Evolutionary conservation across 352 stramenopile species (phyloP), one percentile per base, ranked within the genome.

Genomic region (Phytophthora pisi): DNA sequence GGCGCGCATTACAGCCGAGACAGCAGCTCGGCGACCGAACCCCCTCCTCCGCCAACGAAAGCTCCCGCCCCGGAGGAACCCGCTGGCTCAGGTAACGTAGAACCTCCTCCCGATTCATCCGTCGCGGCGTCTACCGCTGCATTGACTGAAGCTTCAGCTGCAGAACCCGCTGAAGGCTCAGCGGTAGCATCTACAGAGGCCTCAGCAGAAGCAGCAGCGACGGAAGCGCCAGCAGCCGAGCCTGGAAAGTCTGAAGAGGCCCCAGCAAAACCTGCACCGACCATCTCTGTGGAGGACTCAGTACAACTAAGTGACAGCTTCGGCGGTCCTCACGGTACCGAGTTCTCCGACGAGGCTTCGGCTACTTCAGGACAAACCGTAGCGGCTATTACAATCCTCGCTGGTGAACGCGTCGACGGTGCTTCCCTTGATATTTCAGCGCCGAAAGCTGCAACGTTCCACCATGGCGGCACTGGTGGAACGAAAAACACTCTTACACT

Each of bases 301-400:
- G 11, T 68, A 53, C 53, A 64, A 36, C 28, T 26, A 13, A 64
- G 61, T 16, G 54, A 68, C 11, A 68, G 53, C 24, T 65, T 65
- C 15, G 58, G 58, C 34, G 58, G 58, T 15, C 58, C 58, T 6
- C 58, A 65, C n/a, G 58, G 47, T 31, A 51, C 58, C 4, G 49
- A 65, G 30, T 65, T 65, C 23, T 65, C 58, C 9, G 58, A 65
- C n/a, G 49, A 65, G 57, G 47, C 47, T 4, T 51, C 58, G 7
- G 58, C 56, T 11, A 51, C 38, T 7, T 51, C 40, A 11, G 58
- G 20, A 30, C 58, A 65, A 45, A 52, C 34, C 1, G 26, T 65
- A 10, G 24, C 9, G n/a, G 62, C 61, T n/a, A 34, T 68, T 62
- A 57, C 61, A 8, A 63, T 68, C 13, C 50, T 45, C n/a, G 61